A percentile compares a stretch with the other conserved stretches of the same genome.
Evolutionary conservation across 495 filamentous ascomycete genomes (phyloP).

Genomic region (Daldinia concentrica): DNA sequence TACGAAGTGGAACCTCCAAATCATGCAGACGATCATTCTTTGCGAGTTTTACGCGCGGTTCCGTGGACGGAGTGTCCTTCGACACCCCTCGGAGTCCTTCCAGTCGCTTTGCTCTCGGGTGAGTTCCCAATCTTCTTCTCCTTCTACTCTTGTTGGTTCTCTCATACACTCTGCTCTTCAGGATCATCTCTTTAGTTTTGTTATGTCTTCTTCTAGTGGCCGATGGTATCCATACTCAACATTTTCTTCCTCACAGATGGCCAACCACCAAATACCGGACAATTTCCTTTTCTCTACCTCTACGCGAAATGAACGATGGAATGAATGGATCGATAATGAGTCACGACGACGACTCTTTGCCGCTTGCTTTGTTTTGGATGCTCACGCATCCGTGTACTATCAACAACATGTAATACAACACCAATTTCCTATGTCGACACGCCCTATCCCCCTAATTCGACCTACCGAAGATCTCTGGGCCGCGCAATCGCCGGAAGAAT

Average conservation of each 20-base stretch:
- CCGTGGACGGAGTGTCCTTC: constrained; percentile 57
- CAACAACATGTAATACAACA: constrained; percentile 50
- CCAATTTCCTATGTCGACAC: constrained; percentile 40
- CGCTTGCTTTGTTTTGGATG: constrained; percentile 61
- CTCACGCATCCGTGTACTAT: constrained; percentile 60
- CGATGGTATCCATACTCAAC: constrained; percentile 57
- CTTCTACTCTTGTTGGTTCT: constrained; percentile 51
- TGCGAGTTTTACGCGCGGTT: constrained; percentile 65
- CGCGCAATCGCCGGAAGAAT: constrained; percentile 48
- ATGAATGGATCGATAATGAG: constrained; percentile 58
- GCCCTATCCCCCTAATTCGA: constrained; percentile 51
- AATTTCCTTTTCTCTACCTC: constrained; percentile 37
- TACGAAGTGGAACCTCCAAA: constrained; percentile 56
- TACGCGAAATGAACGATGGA: constrained; percentile 53
- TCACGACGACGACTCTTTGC: constrained; percentile 59
- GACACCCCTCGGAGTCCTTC: constrained; percentile 58
- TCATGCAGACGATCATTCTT: constrained; percentile 65
- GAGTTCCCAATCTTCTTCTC: constrained; percentile 51
- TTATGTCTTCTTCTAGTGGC: constrained; percentile 48
- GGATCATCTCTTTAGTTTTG: constrained; percentile 49
- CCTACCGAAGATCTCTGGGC: constrained; percentile 53
- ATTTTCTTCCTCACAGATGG: constrained; percentile 54
- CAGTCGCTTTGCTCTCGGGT: constrained; percentile 62
- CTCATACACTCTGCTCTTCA: constrained; percentile 47
- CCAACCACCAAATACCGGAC: constrained; percentile 45